Evolutionary conservation across 768 basidiomycete genomes (phyloP).

Genomic region (Serendipita sp.): DNA sequence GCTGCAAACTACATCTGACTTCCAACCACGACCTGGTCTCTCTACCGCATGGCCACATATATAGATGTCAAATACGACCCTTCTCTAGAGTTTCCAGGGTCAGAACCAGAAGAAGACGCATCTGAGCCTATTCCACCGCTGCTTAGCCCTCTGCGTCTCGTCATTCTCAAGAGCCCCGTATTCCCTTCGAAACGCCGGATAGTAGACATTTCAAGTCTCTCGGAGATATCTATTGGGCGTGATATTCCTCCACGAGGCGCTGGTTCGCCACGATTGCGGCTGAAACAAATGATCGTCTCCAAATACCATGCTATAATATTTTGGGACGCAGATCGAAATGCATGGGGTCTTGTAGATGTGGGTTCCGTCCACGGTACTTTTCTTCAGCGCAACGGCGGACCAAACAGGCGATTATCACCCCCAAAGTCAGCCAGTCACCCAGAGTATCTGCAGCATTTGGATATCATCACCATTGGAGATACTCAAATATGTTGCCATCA

Average conservation of each 20-base stretch:
- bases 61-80: not conserved
- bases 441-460: conserved; percentile 43
- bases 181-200: conserved; percentile 37
- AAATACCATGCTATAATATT: conserved; percentile 65
- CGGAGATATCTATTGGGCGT: conserved; percentile 59
- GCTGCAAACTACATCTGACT: too few species aligned
- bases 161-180: conserved; percentile 26
- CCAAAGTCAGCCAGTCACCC: conserved; percentile 56
- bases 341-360: conserved; percentile 72
- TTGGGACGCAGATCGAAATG: conserved; percentile 42
- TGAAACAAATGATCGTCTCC: conserved; percentile 75
- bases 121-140: not conserved
- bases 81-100: not conserved
- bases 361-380: conserved; percentile 77
- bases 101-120: not conserved
- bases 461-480: conserved; percentile 49
- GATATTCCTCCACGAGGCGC: conserved; percentile 33
- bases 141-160: conserved; percentile 22
- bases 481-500: conserved; percentile 59
- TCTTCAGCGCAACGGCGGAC: conserved; percentile 22
- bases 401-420: conserved; percentile 31
- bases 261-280: conserved; percentile 48
- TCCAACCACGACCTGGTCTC: too few species aligned
- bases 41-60: not conserved
- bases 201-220: conserved; percentile 41